Percentiles rank a stretch among this genome's conserved stretches.
phyloP scores from a whole-genome alignment of 495 filamentous ascomycete species.

The Podospora fimiseda region DNA sequence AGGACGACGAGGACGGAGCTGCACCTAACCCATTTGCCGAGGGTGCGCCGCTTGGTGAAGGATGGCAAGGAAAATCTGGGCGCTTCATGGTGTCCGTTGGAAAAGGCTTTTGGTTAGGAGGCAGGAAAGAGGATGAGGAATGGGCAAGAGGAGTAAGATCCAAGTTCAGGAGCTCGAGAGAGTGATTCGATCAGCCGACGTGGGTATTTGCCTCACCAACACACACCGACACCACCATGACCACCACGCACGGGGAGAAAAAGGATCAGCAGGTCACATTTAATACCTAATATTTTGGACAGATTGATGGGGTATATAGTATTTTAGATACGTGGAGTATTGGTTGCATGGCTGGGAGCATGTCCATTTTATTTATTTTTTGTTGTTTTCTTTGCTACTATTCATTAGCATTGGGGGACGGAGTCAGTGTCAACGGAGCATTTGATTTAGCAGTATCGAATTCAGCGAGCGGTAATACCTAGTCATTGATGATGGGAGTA shows the following conservation, averaged over 20 bases:
- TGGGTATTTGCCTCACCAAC: neutral
- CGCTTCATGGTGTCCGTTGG: conserved; percentile 65
- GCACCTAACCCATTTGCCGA: conserved; percentile 66
- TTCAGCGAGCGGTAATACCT: neutral
- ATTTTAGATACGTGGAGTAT: too few species aligned
- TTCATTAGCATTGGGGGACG: neutral
- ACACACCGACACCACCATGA: neutral
- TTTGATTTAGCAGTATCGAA: neutral
- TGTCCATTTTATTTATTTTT: neutral
- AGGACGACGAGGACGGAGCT: conserved; percentile 36
- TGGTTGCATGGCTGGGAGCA: neutral
- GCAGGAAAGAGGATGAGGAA: conserved; percentile 40
- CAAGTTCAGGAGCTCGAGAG: conserved; percentile 42
- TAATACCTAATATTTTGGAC: neutral
- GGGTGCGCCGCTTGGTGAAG: conserved; percentile 61
- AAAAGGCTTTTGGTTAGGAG: conserved; percentile 68
- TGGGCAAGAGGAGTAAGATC: conserved; percentile 56
- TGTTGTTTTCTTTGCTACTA: neutral
- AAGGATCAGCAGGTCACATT: neutral
- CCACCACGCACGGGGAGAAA: neutral
- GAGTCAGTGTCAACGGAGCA: neutral
- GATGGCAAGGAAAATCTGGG: conserved; percentile 70
- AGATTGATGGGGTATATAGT: neutral
- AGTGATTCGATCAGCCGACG: neutral
- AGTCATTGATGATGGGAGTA: too few species aligned